phyloP scores from a whole-genome alignment of 169 alveolate species.

The Cryptosporidium ryanae region DNA sequence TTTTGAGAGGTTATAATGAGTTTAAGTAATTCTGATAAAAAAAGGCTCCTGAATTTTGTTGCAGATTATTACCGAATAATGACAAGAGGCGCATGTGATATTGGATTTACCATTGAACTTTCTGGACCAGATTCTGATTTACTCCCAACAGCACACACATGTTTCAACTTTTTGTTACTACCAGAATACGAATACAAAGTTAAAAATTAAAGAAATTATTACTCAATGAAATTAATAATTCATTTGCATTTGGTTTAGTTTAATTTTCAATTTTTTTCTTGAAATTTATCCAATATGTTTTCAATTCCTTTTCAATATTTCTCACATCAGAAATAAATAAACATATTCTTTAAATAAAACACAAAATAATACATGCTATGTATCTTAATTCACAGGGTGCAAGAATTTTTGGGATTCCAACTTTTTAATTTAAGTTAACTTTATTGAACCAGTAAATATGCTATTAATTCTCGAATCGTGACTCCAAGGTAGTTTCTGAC shows the following conservation, averaged over 20 bases:
- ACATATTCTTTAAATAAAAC: too few species aligned
- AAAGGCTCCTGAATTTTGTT: constrained; percentile 82
- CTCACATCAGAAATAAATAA: too few species aligned
- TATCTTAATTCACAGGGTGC: too few species aligned
- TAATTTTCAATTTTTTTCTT: constrained; percentile 34
- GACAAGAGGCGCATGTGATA: constrained; percentile 81
- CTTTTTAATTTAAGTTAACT: too few species aligned
- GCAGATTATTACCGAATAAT: constrained; percentile 90
- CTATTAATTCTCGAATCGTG: too few species aligned
- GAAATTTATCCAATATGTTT: neutral
- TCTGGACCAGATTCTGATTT: constrained; percentile 85
- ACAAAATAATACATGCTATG: too few species aligned
- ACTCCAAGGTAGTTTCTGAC: too few species aligned
- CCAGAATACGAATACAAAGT: constrained; percentile 88
- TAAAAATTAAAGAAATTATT: constrained; percentile 81
- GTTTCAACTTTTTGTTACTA: constrained; percentile 90
- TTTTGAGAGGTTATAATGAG: constrained; percentile 85
- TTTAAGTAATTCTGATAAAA: constrained; percentile 81
- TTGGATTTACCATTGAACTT: constrained; percentile 82
- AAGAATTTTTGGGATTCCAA: too few species aligned
- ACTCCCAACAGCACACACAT: constrained; percentile 92
- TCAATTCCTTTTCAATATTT: too few species aligned
- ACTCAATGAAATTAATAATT: constrained; percentile 85
- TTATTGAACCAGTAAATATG: too few species aligned
- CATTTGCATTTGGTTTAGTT: constrained; percentile 90